phyloP scores from a whole-genome alignment of 2,329 filamentous ascomycete genomes.

The Venturiaceae sp. region DNA sequence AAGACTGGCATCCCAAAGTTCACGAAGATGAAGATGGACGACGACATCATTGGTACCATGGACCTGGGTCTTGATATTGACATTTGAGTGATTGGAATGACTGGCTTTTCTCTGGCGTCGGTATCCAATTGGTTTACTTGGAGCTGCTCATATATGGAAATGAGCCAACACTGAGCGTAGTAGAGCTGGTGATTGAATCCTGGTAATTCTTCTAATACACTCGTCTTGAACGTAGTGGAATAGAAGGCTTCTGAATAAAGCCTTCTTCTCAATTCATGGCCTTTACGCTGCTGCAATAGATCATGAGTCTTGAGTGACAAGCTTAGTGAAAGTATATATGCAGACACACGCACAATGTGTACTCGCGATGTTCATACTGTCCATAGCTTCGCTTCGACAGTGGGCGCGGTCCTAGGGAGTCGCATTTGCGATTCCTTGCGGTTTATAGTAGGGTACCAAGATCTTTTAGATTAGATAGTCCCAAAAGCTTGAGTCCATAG shows the following conservation, averaged over 20 bases:
- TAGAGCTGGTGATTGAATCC: not conserved
- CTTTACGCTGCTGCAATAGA: too few relatives aligned
- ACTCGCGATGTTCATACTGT: not conserved
- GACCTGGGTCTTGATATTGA: conserved; percentile 91
- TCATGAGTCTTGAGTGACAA: not conserved
- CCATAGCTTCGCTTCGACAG: too few relatives aligned
- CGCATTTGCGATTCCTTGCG: too few relatives aligned
- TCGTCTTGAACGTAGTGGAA: not conserved
- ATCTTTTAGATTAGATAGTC: not conserved
- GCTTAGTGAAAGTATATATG: not conserved
- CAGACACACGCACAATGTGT: not conserved
- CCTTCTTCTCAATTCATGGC: too few relatives aligned
- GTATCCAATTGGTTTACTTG: not conserved
- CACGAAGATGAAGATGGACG: conserved; percentile 69
- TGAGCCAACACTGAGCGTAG: not conserved
- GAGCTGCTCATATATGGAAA: not conserved
- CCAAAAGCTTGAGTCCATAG: not conserved
- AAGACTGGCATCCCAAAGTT: conserved; percentile 55
- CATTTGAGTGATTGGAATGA: conserved; percentile 32
- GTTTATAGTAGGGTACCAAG: not conserved
- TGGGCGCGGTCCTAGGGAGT: too few relatives aligned
- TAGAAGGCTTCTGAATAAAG: too few relatives aligned
- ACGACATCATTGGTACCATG: conserved; percentile 82
- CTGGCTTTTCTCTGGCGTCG: not conserved
- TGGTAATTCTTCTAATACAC: not conserved